These are phyloP conservation scores for Pseudogymnoascus sp. DNA, from an alignment of 2,329 filamentous ascomycete species.

Conservation along the genomic window DNA sequence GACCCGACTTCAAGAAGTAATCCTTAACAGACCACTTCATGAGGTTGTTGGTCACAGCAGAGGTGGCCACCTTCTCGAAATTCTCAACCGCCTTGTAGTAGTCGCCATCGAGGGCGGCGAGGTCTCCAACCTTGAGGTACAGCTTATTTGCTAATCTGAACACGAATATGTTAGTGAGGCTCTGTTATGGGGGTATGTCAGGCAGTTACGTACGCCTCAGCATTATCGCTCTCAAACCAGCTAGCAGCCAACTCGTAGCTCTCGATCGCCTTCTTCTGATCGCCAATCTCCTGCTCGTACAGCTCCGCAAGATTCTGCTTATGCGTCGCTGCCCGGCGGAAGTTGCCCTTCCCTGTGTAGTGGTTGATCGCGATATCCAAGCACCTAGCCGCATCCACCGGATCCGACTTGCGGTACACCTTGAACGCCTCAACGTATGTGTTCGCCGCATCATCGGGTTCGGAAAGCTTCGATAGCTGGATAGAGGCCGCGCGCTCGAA, in stretches of 20 bases:
- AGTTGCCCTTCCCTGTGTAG: constrained; percentile 84
- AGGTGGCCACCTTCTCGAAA: constrained; percentile 75
- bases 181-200: not conserved
- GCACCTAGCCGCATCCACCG: constrained; percentile 73
- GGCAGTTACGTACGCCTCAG: constrained; percentile 56
- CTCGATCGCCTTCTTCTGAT: constrained; percentile 69
- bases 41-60: constrained; percentile 77
- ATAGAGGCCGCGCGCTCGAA: constrained; percentile 83
- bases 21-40: constrained; percentile 95
- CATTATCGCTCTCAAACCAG: constrained; percentile 86
- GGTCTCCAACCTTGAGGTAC: constrained; percentile 84
- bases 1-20: constrained; percentile 87
- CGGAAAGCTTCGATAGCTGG: constrained; percentile 72
- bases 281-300: constrained; percentile 72
- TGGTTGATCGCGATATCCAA: constrained; percentile 73
- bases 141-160: constrained; percentile 81
- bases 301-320: constrained; percentile 84
- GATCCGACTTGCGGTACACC: constrained; percentile 79
- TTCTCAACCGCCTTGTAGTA: constrained; percentile 76
- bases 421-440: constrained; percentile 87
- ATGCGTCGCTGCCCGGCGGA: constrained; percentile 80
- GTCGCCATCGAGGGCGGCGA: constrained; percentile 72
- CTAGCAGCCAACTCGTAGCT: constrained; percentile 78
- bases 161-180: constrained; percentile 4
- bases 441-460: constrained; percentile 88